Base-by-base conservation (phyloP, 2,329 filamentous ascomycete genomes). In the Alternaria viburni region DNA sequence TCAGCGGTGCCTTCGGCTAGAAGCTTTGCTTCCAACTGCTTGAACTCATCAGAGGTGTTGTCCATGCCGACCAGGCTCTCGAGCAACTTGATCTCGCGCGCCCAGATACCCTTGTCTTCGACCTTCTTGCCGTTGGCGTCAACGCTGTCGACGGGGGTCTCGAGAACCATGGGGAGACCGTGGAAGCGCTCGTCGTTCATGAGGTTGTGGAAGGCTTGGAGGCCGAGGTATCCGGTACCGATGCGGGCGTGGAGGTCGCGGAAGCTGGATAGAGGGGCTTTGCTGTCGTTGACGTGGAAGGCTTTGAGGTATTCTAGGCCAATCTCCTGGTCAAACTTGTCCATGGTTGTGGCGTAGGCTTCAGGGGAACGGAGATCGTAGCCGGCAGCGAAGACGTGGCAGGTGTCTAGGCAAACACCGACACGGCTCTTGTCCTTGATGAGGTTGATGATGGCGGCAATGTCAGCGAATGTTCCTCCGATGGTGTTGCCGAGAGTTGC, bases 201-300 rank as follows among this genome's bases (percentile, higher is more conserved):
- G 63, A 99, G 83, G 75, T 90, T 93, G 81, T 97, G 93, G 80
- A 99, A 99, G 3, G 94, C 92, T 21, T 92, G 88, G 15, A 99
- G 86, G 1, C 96, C 96, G 0, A 99, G 86, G 76, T 96, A 99
- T 1, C 96, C 96, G 0, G 93, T 96, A 25, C 96, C 96, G 67
- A 99, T 98, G 77, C 97, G 98, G 68, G 95, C 93, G 80, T 99
- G 96, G 3, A 98, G 82, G 77, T 99, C 96, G 44, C 94, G 89
- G 69, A 93, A 88, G 36, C 93, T 96, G 45, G 81, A 85, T 28
- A 97, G 84, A 0, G 96, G 95, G 0, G 94, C 93, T 81, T 98
- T 99, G 82, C 92, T 96, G 81, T 99, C 96, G 79, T 99, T 99
- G 45, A 99, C 72, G 79, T 99, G 96, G 59, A 98, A 84, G 0